phyloP scores from a whole-genome alignment of 345 rosid species.

The Bruguiera gymnorhiza region DNA sequence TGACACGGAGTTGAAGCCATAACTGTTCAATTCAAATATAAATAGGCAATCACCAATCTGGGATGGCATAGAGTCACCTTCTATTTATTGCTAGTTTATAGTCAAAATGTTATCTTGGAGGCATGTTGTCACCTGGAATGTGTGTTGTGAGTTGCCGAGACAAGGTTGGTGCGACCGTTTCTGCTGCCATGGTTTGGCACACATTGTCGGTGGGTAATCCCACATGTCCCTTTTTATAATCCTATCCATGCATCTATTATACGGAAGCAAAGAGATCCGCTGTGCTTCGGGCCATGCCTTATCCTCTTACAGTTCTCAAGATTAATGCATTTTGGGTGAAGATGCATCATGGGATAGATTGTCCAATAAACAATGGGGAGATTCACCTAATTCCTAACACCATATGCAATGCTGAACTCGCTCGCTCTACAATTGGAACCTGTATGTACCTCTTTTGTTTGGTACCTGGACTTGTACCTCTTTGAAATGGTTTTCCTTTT shows the following conservation, averaged over 20 bases:
- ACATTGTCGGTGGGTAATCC: conserved; percentile 24
- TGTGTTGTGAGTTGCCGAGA: background rate
- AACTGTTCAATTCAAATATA: background rate
- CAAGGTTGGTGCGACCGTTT: conserved; percentile 17
- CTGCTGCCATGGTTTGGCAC: conserved; percentile 22
- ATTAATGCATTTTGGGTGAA: background rate
- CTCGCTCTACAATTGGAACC: background rate
- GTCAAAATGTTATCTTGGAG: background rate
- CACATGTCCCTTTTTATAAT: background rate
- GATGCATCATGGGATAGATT: background rate
- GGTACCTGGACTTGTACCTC: no score
- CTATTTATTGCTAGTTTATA: background rate
- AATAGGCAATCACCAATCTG: background rate
- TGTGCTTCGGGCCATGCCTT: background rate
- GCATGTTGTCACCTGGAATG: background rate
- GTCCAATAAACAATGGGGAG: background rate
- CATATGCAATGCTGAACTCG: background rate
- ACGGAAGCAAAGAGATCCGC: conserved; percentile 1
- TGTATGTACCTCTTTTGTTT: background rate
- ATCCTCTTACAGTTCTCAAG: background rate
- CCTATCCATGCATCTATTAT: conserved; percentile 7
- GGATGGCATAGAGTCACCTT: background rate
- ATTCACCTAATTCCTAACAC: background rate
- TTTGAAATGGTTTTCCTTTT: no score
- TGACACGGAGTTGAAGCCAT: no score